Evolutionary conservation across 805 yeast genomes (phyloP).

Genomic region (Metschnikowia bowlesiae): DNA sequence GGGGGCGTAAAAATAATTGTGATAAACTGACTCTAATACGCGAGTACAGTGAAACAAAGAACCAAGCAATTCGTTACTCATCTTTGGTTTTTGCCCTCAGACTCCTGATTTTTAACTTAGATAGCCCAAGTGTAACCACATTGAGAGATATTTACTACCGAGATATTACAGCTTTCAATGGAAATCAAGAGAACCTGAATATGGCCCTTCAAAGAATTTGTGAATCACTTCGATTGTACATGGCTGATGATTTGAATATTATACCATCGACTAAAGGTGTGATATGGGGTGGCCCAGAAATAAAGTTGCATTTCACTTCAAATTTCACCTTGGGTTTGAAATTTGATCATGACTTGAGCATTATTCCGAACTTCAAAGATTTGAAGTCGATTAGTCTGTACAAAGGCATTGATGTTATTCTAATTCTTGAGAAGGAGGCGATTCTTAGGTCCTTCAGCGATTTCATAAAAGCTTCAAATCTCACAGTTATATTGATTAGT

Average conservation of each 20-base stretch:
- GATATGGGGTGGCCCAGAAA: constrained; percentile 11
- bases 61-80: constrained; percentile 8
- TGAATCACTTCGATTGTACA: constrained; percentile 2
- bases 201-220: constrained; percentile 5
- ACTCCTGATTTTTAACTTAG: constrained; percentile 7
- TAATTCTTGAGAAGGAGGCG: constrained; percentile 40
- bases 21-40: constrained; percentile 1
- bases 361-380: constrained; percentile 4
- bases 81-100: constrained; percentile 8
- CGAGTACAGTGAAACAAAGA: constrained; percentile 10
- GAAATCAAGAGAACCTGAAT: constrained; percentile 14
- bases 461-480: constrained; percentile 8
- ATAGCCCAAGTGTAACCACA: constrained; percentile 7
- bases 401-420: constrained; percentile 10
- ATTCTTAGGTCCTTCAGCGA: constrained; percentile 32
- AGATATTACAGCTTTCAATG: constrained; percentile 13
- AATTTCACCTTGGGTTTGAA: neutral
- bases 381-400: neutral
- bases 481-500: constrained; percentile 7
- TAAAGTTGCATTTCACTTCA: constrained; percentile 1
- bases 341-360: neutral
- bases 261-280: constrained; percentile 15
- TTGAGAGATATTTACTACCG: constrained; percentile 16
- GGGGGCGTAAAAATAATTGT: neutral
- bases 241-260: constrained; percentile 7